These are phyloP conservation scores for Chaetomiaceae sp. DNA, from an alignment of 2,329 filamentous ascomycete genomes.

Conservation along the genomic window DNA sequence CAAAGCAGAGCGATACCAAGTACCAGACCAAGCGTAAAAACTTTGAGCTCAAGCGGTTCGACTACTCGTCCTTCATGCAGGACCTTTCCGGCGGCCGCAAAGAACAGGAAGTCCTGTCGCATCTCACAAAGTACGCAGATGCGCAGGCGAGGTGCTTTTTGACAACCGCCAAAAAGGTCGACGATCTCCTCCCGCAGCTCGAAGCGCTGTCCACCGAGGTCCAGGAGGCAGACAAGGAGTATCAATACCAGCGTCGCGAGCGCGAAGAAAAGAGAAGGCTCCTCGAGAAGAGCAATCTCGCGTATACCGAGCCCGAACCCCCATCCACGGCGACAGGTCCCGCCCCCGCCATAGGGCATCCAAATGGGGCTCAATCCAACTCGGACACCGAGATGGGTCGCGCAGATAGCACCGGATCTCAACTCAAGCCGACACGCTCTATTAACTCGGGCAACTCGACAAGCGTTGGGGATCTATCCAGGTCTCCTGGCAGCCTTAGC, in stretches of 20 bases:
- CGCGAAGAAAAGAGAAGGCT: constrained; percentile 88
- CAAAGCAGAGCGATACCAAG: constrained; percentile 97
- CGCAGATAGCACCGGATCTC: constrained; percentile 69
- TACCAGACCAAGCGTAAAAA: constrained; percentile 91
- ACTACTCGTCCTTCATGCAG: constrained; percentile 99
- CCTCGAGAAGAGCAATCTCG: constrained; percentile 79
- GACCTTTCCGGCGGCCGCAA: constrained; percentile 98
- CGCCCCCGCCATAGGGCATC: constrained; percentile 22
- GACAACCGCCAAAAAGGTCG: constrained; percentile 78
- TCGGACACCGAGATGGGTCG: constrained; percentile 67
- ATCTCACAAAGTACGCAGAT: constrained; percentile 90
- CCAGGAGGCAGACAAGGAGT: constrained; percentile 91
- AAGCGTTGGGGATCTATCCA: constrained; percentile 43
- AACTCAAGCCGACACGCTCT: constrained; percentile 48
- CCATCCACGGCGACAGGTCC: constrained; percentile 33
- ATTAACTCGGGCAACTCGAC: constrained; percentile 31
- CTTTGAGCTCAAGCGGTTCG: constrained; percentile 95
- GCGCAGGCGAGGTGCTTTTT: constrained; percentile 77
- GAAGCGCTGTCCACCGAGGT: constrained; percentile 86
- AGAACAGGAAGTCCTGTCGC: constrained; percentile 92
- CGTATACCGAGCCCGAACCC: constrained; percentile 65
- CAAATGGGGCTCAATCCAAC: constrained; percentile 34
- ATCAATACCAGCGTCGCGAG: constrained; percentile 90
- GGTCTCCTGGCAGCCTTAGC: constrained; percentile 52
- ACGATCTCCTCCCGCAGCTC: constrained; percentile 79